Conservation (phyloP, 805 yeast genomes). For the Dipodascopsis uninucleata region DNA sequence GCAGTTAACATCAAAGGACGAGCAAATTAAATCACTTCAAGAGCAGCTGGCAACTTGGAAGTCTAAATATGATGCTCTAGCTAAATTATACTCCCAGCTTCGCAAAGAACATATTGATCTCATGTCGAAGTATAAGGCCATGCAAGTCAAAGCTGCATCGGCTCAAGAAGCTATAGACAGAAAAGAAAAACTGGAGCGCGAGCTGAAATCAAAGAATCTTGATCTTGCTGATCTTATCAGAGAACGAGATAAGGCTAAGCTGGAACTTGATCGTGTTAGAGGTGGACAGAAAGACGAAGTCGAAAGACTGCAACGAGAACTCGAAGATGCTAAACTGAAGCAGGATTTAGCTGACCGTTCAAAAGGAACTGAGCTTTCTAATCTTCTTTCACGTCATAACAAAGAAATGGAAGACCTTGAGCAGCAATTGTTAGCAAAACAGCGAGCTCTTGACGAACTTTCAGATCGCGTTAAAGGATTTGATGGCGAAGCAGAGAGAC, state of each 20-base stretch:
- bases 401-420: constrained; percentile 56
- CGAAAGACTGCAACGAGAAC: constrained; percentile 60
- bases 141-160: constrained; percentile 74
- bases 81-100: constrained; percentile 82
- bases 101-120: constrained; percentile 86
- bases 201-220: constrained; percentile 76
- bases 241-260: constrained; percentile 82
- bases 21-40: constrained; percentile 60
- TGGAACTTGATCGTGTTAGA: constrained; percentile 68
- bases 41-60: constrained; percentile 79
- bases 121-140: constrained; percentile 70
- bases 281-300: constrained; percentile 63
- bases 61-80: constrained; percentile 81
- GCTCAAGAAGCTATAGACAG: constrained; percentile 88
- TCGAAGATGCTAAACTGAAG: constrained; percentile 57
- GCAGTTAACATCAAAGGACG: constrained; percentile 74
- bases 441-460: constrained; percentile 34
- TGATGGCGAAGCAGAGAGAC: constrained; percentile 41
- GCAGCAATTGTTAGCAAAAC: constrained; percentile 36
- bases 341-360: constrained; percentile 57
- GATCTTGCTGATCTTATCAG: constrained; percentile 85
- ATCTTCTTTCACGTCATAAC: constrained; percentile 59
- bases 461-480: constrained; percentile 30
- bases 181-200: constrained; percentile 77
- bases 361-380: constrained; percentile 59